phyloP scores from a whole-genome alignment of 768 basidiomycete species.

The Symmetrospora coprosmae region DNA sequence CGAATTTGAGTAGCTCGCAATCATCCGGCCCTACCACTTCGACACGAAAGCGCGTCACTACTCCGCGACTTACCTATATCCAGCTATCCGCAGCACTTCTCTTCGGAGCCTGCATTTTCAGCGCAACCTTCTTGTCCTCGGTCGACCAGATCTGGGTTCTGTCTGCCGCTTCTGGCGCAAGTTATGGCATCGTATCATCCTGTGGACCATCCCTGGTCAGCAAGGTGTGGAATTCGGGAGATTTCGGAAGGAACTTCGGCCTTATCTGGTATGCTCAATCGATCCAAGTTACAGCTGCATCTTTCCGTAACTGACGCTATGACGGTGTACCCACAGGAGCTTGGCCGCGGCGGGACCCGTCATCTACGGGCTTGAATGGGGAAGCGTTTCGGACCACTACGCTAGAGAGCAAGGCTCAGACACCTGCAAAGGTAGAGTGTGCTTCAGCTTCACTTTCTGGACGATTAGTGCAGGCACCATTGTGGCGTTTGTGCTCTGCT shows the following conservation, averaged over 20 bases:
- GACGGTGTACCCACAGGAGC: background rate
- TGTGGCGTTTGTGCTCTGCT: background rate
- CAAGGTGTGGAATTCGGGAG: background rate
- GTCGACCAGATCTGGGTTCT: background rate
- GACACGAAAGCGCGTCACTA: background rate
- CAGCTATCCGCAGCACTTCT: background rate
- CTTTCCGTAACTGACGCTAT: background rate
- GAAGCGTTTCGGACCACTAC: conserved; percentile 3
- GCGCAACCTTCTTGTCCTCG: background rate
- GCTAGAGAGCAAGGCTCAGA: background rate
- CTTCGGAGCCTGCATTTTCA: background rate
- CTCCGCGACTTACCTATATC: background rate
- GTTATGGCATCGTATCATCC: background rate
- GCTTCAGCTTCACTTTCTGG: background rate
- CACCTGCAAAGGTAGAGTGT: background rate
- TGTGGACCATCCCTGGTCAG: conserved; percentile 3
- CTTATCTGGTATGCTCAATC: conserved; percentile 7
- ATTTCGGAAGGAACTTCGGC: conserved; percentile 12
- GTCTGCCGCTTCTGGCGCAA: background rate
- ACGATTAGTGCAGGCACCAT: background rate
- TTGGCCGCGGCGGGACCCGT: conserved; percentile 9
- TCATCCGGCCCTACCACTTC: background rate
- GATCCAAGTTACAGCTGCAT: no score
- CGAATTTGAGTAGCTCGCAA: background rate
- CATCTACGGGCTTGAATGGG: background rate